phyloP scores from a whole-genome alignment of 1,284 basidiomycete species.

The Cryptococcus sp. region DNA sequence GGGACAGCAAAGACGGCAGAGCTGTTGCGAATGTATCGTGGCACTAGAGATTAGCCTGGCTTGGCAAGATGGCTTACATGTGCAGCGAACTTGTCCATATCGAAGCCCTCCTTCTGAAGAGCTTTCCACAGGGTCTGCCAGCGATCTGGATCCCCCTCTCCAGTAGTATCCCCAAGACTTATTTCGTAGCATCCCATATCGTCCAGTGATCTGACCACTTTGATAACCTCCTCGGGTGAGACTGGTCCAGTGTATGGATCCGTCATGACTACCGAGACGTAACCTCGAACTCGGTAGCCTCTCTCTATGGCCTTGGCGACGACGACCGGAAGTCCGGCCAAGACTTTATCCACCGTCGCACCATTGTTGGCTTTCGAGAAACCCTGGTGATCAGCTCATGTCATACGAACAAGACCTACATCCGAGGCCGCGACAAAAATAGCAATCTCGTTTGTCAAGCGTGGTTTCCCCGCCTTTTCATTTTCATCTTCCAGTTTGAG shows the following conservation, averaged over 20 bases:
- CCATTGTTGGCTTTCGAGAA: conserved; percentile 87
- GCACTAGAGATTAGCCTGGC: conserved; percentile 54
- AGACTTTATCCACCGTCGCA: conserved; percentile 66
- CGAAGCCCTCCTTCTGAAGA: conserved; percentile 58
- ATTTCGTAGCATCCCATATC: conserved; percentile 95
- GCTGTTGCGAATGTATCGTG: conserved; percentile 90
- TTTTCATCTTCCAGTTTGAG: conserved; percentile 47
- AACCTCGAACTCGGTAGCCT: conserved; percentile 76
- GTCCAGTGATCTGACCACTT: conserved; percentile 65
- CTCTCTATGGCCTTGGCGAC: conserved; percentile 58
- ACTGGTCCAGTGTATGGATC: conserved; percentile 78
- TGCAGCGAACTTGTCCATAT: conserved; percentile 65
- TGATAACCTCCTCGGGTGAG: conserved; percentile 63
- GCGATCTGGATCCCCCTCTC: conserved; percentile 70
- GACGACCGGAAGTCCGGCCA: conserved; percentile 63
- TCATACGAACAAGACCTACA: conserved; percentile 17
- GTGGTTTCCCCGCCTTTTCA: conserved; percentile 11
- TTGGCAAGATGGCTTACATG: conserved; percentile 33
- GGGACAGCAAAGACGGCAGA: conserved; percentile 50
- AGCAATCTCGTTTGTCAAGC: conserved; percentile 72
- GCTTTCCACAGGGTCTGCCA: conserved; percentile 66
- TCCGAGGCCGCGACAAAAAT: conserved; percentile 88
- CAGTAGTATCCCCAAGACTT: conserved; percentile 87
- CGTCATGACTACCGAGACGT: conserved; percentile 72
- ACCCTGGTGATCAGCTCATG: conserved; percentile 39